Evolutionary conservation across 73 alveolate genomes (phyloP).

Genomic region (Paramecium sexaurelia): DNA sequence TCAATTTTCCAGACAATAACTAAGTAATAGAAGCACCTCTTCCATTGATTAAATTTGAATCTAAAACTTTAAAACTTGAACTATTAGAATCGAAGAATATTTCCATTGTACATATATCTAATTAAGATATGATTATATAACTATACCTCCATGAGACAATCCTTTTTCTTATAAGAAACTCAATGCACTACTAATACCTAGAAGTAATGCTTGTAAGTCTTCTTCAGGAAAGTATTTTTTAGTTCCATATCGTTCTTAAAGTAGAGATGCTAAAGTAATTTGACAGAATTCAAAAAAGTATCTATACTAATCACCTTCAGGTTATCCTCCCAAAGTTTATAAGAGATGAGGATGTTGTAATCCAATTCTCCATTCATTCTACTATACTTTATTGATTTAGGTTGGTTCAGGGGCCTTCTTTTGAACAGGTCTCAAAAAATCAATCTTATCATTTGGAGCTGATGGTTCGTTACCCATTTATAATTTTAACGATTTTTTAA

Average conservation of each 20-base stretch:
- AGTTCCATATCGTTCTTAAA: conserved; percentile 37
- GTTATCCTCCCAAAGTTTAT: conserved; percentile 35
- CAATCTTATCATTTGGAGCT: conserved; percentile 13
- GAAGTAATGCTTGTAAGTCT: conserved; percentile 13
- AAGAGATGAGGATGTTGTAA: conserved; percentile 53
- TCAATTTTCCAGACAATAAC: conserved; percentile 7
- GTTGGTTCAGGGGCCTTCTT: neutral
- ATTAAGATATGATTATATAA: neutral
- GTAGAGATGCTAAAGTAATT: neutral
- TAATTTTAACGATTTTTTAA: conserved; percentile 42
- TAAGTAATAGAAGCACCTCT: neutral
- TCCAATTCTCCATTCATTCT: conserved; percentile 56
- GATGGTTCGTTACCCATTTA: conserved; percentile 60
- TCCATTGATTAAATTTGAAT: conserved; percentile 58
- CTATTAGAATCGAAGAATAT: conserved; percentile 15
- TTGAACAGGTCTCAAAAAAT: conserved; percentile 13
- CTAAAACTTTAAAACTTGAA: conserved; percentile 29
- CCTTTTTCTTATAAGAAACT: conserved; percentile 59
- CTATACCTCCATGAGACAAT: conserved; percentile 46
- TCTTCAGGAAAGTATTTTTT: conserved; percentile 57
- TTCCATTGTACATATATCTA: conserved; percentile 34
- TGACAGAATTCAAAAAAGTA: conserved; percentile 49
- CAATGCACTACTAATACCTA: conserved; percentile 31
- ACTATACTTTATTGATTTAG: neutral
- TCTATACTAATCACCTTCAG: conserved; percentile 39